Conservation (phyloP, 176 grass and related monocot species). For the Guadua angustifolia region DNA sequence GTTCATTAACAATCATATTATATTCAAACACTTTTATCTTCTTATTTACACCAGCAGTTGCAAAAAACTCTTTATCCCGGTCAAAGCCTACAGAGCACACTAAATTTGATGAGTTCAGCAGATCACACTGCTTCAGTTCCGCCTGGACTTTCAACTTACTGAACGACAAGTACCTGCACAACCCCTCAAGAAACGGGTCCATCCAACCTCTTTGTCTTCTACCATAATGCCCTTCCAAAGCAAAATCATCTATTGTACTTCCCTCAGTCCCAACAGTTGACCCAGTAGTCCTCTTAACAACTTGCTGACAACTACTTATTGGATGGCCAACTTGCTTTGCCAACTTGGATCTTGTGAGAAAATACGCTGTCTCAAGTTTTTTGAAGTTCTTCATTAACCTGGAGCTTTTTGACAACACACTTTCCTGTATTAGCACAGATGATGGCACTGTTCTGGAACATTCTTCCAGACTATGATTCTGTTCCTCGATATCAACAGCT, state of each 20-base stretch:
- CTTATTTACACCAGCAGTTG: slow-evolving; percentile 98
- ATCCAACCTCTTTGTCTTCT: slow-evolving; percentile 71
- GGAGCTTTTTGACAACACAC: slow-evolving; percentile 79
- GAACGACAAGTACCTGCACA: slow-evolving; percentile 90
- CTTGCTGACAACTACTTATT: slow-evolving; percentile 37
- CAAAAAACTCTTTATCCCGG: slow-evolving; percentile 92
- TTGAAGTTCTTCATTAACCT: slow-evolving; percentile 96
- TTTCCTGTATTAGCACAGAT: slow-evolving; percentile 62
- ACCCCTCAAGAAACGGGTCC: slow-evolving; percentile 87
- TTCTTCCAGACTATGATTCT: slow-evolving; percentile 51
- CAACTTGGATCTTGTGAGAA: slow-evolving; percentile 69
- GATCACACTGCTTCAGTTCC: slow-evolving; percentile 88
- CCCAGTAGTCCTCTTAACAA: slow-evolving; percentile 51
- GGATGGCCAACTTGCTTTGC: slow-evolving; percentile 57
- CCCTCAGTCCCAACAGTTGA: slow-evolving; percentile 60
- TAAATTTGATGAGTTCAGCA: slow-evolving; percentile 92
- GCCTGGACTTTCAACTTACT: slow-evolving; percentile 86
- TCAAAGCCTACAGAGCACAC: slow-evolving; percentile 97
- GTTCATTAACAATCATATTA: slow-evolving; percentile 86
- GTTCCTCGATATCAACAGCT: slow-evolving; percentile 55
- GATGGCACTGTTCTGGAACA: slow-evolving; percentile 56
- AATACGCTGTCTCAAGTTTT: slow-evolving; percentile 94
- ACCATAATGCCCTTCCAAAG: slow-evolving; percentile 59
- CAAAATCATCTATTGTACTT: slow-evolving; percentile 84
- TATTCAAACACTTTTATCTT: slow-evolving; percentile 99